Evolutionary conservation across 2,329 filamentous ascomycete species (phyloP).

Genomic region (Whalleya microplaca): DNA sequence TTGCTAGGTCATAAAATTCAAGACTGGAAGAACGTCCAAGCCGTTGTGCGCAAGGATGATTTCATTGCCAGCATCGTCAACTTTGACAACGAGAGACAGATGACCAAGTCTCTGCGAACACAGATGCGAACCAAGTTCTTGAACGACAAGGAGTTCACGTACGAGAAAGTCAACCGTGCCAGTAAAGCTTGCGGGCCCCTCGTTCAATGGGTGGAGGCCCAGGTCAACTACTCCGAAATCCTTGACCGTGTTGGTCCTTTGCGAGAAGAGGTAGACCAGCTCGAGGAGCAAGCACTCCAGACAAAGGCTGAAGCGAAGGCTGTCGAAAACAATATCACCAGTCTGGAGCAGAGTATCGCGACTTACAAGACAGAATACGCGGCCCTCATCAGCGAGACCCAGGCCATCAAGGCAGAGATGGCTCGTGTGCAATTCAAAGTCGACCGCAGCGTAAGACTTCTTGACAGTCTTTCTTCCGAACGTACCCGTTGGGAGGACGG

Average conservation of each 20-base stretch:
- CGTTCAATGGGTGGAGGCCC: conserved; percentile 95
- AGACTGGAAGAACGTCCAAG: conserved; percentile 90
- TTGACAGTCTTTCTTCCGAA: conserved; percentile 95
- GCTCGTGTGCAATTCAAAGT: conserved; percentile 96
- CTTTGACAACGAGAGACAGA: conserved; percentile 93
- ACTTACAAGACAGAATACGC: conserved; percentile 97
- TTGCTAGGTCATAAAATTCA: conserved; percentile 87
- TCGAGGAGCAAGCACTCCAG: conserved; percentile 86
- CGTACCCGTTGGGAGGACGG: conserved; percentile 93
- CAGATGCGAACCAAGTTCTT: conserved; percentile 95
- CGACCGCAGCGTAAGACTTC: conserved; percentile 88
- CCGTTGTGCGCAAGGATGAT: conserved; percentile 86
- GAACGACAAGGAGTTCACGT: conserved; percentile 93
- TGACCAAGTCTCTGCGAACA: conserved; percentile 79
- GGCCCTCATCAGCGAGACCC: conserved; percentile 92
- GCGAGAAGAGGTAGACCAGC: conserved; percentile 82
- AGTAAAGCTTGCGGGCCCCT: conserved; percentile 96
- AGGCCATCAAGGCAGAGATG: conserved; percentile 98
- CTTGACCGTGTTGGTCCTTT: conserved; percentile 91
- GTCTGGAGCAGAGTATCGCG: conserved; percentile 86
- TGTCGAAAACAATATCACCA: conserved; percentile 83
- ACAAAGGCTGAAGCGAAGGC: conserved; percentile 93
- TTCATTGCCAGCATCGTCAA: conserved; percentile 98
- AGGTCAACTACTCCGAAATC: conserved; percentile 98
- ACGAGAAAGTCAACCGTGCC: conserved; percentile 92